Evolutionary conservation across 2,329 filamentous ascomycete genomes (phyloP).

Genomic region (Talaromyces rugulosus): DNA sequence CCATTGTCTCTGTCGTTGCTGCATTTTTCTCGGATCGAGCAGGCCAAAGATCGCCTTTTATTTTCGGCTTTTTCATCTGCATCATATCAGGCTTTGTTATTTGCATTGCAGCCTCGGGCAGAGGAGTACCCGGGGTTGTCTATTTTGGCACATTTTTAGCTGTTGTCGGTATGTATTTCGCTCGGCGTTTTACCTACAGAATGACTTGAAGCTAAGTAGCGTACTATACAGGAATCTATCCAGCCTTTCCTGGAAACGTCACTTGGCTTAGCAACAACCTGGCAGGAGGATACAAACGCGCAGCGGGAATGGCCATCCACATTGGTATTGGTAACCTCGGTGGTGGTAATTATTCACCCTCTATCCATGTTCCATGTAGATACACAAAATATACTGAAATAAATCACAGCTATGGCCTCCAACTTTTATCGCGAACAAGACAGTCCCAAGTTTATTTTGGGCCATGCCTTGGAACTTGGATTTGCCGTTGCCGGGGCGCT

Average conservation of each 20-base stretch:
- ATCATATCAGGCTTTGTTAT: slow-evolving; percentile 58
- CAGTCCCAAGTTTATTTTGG: slow-evolving; percentile 47
- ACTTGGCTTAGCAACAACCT: slow-evolving; percentile 60
- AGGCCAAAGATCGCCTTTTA: slow-evolving; percentile 52
- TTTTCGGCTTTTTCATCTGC: slow-evolving; percentile 50
- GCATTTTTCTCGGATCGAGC: slow-evolving; percentile 57
- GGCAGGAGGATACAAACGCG: slow-evolving; percentile 53
- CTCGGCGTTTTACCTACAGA: too few species aligned
- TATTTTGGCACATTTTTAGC: slow-evolving; percentile 48
- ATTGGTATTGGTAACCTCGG: slow-evolving; percentile 57
- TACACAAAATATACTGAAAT: not conserved
- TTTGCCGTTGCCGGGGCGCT: slow-evolving; percentile 47
- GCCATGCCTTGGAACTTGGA: slow-evolving; percentile 49
- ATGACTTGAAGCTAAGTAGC: not conserved
- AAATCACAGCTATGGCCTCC: slow-evolving; percentile 57
- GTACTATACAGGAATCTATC: slow-evolving; percentile 36
- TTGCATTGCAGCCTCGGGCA: slow-evolving; percentile 33
- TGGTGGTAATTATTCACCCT: slow-evolving; percentile 24
- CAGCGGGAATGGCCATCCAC: slow-evolving; percentile 61
- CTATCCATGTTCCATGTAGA: too few species aligned
- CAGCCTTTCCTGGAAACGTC: slow-evolving; percentile 41
- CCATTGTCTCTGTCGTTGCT: slow-evolving; percentile 34
- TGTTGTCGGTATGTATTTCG: slow-evolving; percentile 35
- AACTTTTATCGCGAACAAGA: slow-evolving; percentile 63
- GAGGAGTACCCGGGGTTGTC: slow-evolving; percentile 37